Conservation (phyloP, 2,329 filamentous ascomycete genomes). For the Aureobasidium musti region DNA sequence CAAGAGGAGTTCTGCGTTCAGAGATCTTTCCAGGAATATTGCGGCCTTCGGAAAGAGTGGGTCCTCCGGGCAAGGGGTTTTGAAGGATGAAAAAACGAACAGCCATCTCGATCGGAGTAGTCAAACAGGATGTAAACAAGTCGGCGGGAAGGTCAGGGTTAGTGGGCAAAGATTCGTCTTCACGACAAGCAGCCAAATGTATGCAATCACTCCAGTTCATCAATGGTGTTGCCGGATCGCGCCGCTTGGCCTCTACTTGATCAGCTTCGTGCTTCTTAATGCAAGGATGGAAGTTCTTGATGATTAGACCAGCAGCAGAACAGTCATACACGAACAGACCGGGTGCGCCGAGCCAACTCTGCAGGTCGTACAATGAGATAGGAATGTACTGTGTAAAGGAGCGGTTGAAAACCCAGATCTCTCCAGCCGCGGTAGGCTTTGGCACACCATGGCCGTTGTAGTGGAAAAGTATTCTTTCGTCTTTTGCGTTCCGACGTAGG, state of each 20-base stretch:
- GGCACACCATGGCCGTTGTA: conserved; percentile 99
- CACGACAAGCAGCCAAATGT: conserved; percentile 85
- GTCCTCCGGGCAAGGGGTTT: conserved; percentile 66
- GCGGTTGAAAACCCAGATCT: conserved; percentile 99
- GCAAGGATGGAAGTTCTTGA: conserved; percentile 91
- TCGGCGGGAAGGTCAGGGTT: conserved; percentile 93
- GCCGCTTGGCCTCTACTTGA: conserved; percentile 71
- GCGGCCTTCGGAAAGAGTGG: conserved; percentile 80
- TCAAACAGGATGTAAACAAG: conserved; percentile 92
- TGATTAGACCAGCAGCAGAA: conserved; percentile 92
- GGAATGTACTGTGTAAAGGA: conserved; percentile 99
- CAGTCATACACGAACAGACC: conserved; percentile 98
- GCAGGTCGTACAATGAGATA: conserved; percentile 89
- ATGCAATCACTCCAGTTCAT: conserved; percentile 80
- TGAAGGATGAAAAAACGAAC: conserved; percentile 95
- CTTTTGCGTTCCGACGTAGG: conserved; percentile 86
- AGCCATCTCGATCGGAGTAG: conserved; percentile 96
- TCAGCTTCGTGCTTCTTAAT: conserved; percentile 93
- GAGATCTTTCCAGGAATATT: conserved; percentile 89
- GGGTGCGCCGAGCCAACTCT: conserved; percentile 92
- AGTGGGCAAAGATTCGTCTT: conserved; percentile 90
- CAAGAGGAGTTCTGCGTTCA: conserved; percentile 87
- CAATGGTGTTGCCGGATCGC: conserved; percentile 61
- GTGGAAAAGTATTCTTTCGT: conserved; percentile 94
- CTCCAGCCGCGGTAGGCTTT: conserved; percentile 89